Evolutionary conservation across 495 filamentous ascomycete genomes (phyloP).

Genomic region (Aspergillus egyptiacus): DNA sequence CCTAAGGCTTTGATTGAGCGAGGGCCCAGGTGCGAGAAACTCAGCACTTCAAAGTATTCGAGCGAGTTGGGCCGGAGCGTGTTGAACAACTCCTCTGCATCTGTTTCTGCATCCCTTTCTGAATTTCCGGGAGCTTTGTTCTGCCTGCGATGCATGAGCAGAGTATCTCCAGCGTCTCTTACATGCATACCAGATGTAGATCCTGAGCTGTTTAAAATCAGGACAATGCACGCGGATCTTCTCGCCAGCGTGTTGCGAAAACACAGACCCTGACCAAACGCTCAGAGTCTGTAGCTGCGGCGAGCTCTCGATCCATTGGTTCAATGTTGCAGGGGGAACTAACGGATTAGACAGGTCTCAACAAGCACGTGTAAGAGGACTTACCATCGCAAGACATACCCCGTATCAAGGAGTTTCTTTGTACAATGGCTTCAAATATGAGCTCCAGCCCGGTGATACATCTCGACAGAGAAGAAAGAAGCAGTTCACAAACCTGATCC

Average conservation of each 20-base stretch:
- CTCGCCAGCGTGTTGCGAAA: slow-evolving; percentile 45
- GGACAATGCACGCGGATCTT: slow-evolving; percentile 55
- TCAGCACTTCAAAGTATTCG: slow-evolving; percentile 52
- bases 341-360: slow-evolving; percentile 3
- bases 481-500: slow-evolving; percentile 20
- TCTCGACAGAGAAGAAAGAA: not conserved
- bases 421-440: slow-evolving; percentile 36
- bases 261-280: slow-evolving; percentile 51
- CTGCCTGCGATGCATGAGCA: slow-evolving; percentile 1
- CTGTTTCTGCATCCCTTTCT: slow-evolving; percentile 38
- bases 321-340: slow-evolving; percentile 37
- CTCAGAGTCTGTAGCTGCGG: slow-evolving; percentile 44
- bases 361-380: slow-evolving; percentile 7
- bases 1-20: slow-evolving; percentile 55
- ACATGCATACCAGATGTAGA: slow-evolving; percentile 44
- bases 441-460: slow-evolving; percentile 4
- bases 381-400: slow-evolving; percentile 42
- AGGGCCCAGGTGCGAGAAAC: slow-evolving; percentile 42
- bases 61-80: slow-evolving; percentile 53
- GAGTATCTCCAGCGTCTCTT: not conserved
- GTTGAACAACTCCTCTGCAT: slow-evolving; percentile 53
- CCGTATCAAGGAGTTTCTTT: slow-evolving; percentile 48
- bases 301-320: slow-evolving; percentile 40
- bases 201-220: slow-evolving; percentile 53
- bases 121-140: too few relatives aligned